Base-by-base conservation (phyloP, 805 yeast genomes). In the Metschnikowia orientalis region DNA sequence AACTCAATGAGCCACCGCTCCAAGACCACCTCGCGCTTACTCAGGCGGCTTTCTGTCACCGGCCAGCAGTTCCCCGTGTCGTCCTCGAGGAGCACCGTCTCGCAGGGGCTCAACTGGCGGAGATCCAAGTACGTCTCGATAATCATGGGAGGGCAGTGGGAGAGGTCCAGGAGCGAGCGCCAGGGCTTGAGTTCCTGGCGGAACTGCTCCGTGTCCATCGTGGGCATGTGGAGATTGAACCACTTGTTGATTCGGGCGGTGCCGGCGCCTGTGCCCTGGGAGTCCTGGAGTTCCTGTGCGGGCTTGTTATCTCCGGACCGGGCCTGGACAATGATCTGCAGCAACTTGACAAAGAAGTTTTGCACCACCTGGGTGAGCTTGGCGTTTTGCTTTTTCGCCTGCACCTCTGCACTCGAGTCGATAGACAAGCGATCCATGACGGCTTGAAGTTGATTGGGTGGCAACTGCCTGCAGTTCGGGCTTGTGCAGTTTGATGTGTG, bases 1-100 rank as follows among this genome's bases (percentile, higher is more conserved):
- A 89, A 73, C 54, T 89, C 95, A 20, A 92, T 61, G 15, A 87
- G 67, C 98, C 98, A 92, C 38, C 98, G 71, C 52, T 92, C 98
- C 37, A 92, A 61, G 2, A 92, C 96, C n/a, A 92, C 75, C 56
- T 90, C 97, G 11, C 76, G 69, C 48, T 82, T 82, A 48, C 73
- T 76, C 3, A 72, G 66, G 9, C 81, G 81, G 8, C 59, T 54
- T 38, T 69, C 75, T 7, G 81, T 65, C 8, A 79, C 79, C 7
- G 72, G 62, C 73, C 81, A 78, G 9, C 69, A 50, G 41, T 67
- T 66, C 15, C 69, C 73, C 6, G 68, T 67, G 3, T 67, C 69
- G 45, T 81, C 89, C 18, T 63, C 63, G 23, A 84, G 54, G 20
- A 77, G 71, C 18, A 84, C 66, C 13, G 77, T 65, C 41, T 81